phyloP scores from a whole-genome alignment of 2,329 filamentous ascomycete species.

The Didymella pomorum region DNA sequence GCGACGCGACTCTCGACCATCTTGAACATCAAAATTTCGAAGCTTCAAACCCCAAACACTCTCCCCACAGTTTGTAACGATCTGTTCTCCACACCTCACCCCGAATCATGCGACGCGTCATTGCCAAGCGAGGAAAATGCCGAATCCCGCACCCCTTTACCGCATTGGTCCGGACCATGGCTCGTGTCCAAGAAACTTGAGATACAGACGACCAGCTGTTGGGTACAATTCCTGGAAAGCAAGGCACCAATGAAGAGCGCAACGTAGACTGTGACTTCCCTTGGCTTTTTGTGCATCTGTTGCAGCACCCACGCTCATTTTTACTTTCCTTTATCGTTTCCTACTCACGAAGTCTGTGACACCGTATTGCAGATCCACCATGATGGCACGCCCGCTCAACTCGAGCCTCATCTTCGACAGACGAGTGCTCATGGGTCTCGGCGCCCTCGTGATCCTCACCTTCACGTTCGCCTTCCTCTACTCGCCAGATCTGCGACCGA shows the following conservation, averaged over 20 bases:
- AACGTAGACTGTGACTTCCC: slow-evolving; percentile 6
- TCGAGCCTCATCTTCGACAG: slow-evolving; percentile 41
- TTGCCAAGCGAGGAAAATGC: slow-evolving; percentile 31
- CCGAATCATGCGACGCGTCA: slow-evolving; percentile 29
- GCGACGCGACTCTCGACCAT: not conserved
- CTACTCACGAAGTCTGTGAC: slow-evolving; percentile 8
- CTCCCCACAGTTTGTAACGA: slow-evolving; percentile 13
- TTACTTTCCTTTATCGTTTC: not conserved
- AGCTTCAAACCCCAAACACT: slow-evolving; percentile 3
- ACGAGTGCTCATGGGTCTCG: slow-evolving; percentile 34
- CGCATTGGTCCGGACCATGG: slow-evolving; percentile 23
- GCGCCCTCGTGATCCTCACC: slow-evolving; percentile 31
- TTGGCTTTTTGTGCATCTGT: slow-evolving; percentile 3
- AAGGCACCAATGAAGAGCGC: slow-evolving; percentile 27
- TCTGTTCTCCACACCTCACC: slow-evolving; percentile 6
- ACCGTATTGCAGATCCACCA: slow-evolving; percentile 16
- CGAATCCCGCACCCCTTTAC: slow-evolving; percentile 33
- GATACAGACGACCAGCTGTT: slow-evolving; percentile 10
- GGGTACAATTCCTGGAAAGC: slow-evolving; percentile 18
- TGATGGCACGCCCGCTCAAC: slow-evolving; percentile 33
- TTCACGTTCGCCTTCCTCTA: slow-evolving; percentile 41
- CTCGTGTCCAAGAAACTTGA: slow-evolving; percentile 19
- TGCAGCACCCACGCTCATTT: not conserved
- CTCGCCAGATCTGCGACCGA: slow-evolving; percentile 35
- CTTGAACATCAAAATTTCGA: not conserved